These are phyloP conservation scores for Dendrothele bispora DNA, from an alignment of 768 basidiomycete species.

Conservation along the genomic window DNA sequence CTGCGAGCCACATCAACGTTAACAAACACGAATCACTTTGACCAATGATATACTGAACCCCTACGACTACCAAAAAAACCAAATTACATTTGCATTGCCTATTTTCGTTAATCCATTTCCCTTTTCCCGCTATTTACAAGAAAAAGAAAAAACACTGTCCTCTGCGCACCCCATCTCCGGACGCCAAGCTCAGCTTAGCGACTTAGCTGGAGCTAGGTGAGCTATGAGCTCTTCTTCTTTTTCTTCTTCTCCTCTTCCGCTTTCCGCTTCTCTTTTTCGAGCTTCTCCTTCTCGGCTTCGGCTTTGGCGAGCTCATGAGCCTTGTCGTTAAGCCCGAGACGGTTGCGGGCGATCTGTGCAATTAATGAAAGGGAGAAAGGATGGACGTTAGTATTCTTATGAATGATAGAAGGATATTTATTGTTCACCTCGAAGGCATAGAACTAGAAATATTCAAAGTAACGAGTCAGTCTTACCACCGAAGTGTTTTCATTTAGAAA, in stretches of 20 bases:
- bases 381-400: background rate
- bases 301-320: constrained; percentile 80
- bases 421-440: constrained; percentile 90
- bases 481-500: constrained; percentile 10
- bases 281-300: constrained; percentile 65
- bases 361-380: background rate
- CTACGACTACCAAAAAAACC: too few relatives aligned
- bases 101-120: too few relatives aligned
- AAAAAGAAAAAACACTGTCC: too few relatives aligned
- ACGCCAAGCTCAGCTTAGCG: too few relatives aligned
- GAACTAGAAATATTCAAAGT: constrained; percentile 54
- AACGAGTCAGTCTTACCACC: background rate
- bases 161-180: too few relatives aligned
- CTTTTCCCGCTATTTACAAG: too few relatives aligned
- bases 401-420: constrained; percentile 10
- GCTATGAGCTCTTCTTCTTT: constrained; percentile 6
- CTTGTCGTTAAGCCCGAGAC: constrained; percentile 84
- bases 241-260: constrained; percentile 22
- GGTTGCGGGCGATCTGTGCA: constrained; percentile 83
- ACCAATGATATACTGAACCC: too few relatives aligned
- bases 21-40: too few relatives aligned
- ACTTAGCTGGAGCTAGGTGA: too few relatives aligned
- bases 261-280: constrained; percentile 51
- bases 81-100: too few relatives aligned
- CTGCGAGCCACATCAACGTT: too few relatives aligned